Percentiles rank a stretch among this genome's conserved stretches.
phyloP scores from a whole-genome alignment of 177 flowering plant species.

The Telopea speciosissima region DNA sequence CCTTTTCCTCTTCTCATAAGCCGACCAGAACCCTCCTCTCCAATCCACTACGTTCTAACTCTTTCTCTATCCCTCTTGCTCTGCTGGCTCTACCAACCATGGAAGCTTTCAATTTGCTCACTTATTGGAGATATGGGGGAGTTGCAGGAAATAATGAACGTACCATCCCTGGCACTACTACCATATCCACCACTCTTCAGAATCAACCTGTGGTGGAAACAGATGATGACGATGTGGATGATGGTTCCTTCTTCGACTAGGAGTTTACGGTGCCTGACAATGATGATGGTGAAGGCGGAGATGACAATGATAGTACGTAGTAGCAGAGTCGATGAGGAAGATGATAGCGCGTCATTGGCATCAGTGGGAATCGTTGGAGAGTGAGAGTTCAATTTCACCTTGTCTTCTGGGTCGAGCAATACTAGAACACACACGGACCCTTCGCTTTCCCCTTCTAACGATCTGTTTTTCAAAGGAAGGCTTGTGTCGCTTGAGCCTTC shows the following conservation, averaged over 20 bases:
- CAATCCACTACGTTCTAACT: neutral
- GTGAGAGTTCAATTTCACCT: constrained; percentile 45
- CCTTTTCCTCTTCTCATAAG: neutral
- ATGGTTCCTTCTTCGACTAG: constrained; percentile 78
- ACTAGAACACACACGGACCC: constrained; percentile 26
- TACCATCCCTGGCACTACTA: constrained; percentile 14
- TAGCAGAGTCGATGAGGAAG: constrained; percentile 15
- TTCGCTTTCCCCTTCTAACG: constrained; percentile 51
- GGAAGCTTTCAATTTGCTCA: constrained; percentile 87
- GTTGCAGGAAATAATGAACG: constrained; percentile 1
- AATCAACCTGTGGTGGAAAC: constrained; percentile 11
- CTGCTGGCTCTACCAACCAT: constrained; percentile 93
- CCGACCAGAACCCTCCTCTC: neutral
- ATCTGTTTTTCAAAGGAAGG: constrained; percentile 52
- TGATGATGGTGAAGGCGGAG: constrained; percentile 19
- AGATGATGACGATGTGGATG: constrained; percentile 36
- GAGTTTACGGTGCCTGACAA: constrained; percentile 57
- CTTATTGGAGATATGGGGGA: constrained; percentile 53
- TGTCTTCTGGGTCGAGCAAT: constrained; percentile 32
- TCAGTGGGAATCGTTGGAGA: constrained; percentile 15
- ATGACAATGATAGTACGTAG: constrained; percentile 15
- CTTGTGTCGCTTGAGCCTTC: constrained; percentile 38
- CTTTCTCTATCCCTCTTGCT: no score
- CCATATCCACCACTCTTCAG: constrained; percentile 24
- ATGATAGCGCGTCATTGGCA: constrained; percentile 8